phyloP scores from a whole-genome alignment of 306 rosid genomes.

The Dalbergia cochinchinensis region DNA sequence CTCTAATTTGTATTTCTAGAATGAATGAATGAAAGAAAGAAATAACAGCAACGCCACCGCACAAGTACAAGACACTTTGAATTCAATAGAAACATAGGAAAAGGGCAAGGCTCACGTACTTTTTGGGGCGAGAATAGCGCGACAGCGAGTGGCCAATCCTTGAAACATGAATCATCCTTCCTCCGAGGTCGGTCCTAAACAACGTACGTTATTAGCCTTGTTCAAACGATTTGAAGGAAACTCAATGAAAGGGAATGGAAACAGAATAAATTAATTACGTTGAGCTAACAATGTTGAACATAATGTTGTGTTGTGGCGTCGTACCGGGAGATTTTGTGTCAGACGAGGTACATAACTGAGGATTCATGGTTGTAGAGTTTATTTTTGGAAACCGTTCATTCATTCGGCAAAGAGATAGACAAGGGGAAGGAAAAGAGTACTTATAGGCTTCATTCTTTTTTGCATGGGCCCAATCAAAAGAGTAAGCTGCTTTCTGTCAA shows the following conservation, averaged over 20 bases:
- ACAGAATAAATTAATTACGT: neutral
- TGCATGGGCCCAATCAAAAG: neutral
- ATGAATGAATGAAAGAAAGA: neutral
- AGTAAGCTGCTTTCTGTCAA: neutral
- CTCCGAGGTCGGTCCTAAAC: neutral
- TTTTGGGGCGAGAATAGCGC: slow-evolving; percentile 67
- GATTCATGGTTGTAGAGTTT: neutral
- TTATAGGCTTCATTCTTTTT: neutral
- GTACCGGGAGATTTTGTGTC: neutral
- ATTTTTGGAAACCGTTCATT: neutral
- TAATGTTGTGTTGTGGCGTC: neutral
- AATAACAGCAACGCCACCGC: neutral
- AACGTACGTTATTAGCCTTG: neutral
- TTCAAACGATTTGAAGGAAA: neutral
- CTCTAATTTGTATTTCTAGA: neutral
- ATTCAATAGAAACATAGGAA: neutral
- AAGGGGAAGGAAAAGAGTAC: neutral
- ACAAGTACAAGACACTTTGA: neutral
- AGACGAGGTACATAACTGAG: neutral
- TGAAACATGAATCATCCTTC: slow-evolving; percentile 61
- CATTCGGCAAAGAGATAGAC: neutral
- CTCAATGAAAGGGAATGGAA: neutral
- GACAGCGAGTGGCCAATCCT: slow-evolving; percentile 71
- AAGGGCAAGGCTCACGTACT: slow-evolving; percentile 47
- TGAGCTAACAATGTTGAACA: neutral